phyloP scores from a whole-genome alignment of 2,329 filamentous ascomycete genomes.

The Ilyonectria robusta region DNA sequence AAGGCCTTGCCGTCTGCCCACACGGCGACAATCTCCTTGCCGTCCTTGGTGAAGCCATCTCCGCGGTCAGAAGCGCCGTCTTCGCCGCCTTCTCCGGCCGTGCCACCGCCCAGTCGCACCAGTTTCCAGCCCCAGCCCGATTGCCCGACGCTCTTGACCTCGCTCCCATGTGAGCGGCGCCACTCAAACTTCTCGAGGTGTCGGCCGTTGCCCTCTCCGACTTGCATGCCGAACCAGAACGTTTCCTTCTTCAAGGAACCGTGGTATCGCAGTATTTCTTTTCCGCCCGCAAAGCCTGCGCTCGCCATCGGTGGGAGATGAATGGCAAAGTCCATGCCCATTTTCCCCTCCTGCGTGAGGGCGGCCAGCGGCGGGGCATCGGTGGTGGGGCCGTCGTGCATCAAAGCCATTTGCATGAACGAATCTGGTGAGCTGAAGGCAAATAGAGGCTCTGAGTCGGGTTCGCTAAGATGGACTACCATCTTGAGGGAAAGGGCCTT shows the following conservation, averaged over 20 bases:
- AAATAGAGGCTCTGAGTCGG: constrained; percentile 16
- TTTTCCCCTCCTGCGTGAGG: background rate
- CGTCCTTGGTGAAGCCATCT: constrained; percentile 34
- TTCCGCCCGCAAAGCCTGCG: background rate
- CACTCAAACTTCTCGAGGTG: constrained; percentile 35
- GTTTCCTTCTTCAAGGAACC: background rate
- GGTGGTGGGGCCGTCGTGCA: constrained; percentile 17
- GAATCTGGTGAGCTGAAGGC: background rate
- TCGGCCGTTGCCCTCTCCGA: background rate
- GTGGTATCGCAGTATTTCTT: constrained; percentile 16
- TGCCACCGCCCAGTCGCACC: constrained; percentile 29
- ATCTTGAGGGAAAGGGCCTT: constrained; percentile 26
- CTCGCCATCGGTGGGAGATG: constrained; percentile 16
- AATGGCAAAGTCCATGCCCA: constrained; percentile 21
- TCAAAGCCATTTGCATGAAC: background rate
- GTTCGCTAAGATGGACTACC: constrained; percentile 24
- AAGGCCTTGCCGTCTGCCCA: constrained; percentile 23
- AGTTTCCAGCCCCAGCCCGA: constrained; percentile 39
- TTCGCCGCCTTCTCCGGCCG: constrained; percentile 1
- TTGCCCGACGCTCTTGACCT: constrained; percentile 40
- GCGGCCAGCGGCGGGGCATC: constrained; percentile 14
- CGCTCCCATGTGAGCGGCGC: constrained; percentile 38
- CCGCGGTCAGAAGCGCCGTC: background rate
- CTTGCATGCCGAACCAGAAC: constrained; percentile 30
- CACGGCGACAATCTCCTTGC: constrained; percentile 39